Evolutionary conservation across 1,139 yeast species (phyloP).

Genomic region (Maudiozyma humilis): DNA sequence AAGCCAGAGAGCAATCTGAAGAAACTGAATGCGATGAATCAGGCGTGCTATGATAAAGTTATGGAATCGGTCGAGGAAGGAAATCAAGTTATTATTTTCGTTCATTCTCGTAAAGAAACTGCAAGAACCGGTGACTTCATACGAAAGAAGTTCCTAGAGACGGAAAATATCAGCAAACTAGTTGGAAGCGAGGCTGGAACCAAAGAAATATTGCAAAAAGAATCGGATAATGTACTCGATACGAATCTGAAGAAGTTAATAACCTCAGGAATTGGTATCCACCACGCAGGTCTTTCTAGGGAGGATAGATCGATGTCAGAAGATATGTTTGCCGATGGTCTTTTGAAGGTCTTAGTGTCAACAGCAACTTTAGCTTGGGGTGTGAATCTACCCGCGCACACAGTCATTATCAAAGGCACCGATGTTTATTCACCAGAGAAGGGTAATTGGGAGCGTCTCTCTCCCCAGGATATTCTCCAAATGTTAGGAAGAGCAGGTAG

Average conservation of each 20-base stretch:
- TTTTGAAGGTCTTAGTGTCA: slow-evolving; percentile 71
- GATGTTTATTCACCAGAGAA: slow-evolving; percentile 87
- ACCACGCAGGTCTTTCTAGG: slow-evolving; percentile 84
- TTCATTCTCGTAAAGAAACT: slow-evolving; percentile 91
- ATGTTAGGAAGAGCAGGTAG: slow-evolving; percentile 98
- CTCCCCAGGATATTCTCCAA: slow-evolving; percentile 90
- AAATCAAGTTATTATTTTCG: slow-evolving; percentile 81
- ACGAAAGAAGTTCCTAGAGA: slow-evolving; percentile 51
- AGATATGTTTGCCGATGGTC: slow-evolving; percentile 82
- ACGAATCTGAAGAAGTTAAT: slow-evolving; percentile 52
- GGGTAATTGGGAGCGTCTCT: slow-evolving; percentile 80
- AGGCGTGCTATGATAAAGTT: slow-evolving; percentile 81
- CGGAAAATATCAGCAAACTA: slow-evolving; percentile 43
- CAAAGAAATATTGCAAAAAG: slow-evolving; percentile 53
- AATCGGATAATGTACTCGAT: slow-evolving; percentile 50
- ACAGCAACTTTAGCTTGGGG: slow-evolving; percentile 99
- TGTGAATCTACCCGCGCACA: slow-evolving; percentile 93
- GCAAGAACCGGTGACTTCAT: slow-evolving; percentile 73
- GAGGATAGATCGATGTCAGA: slow-evolving; percentile 73
- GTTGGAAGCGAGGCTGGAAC: slow-evolving; percentile 49
- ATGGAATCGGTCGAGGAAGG: slow-evolving; percentile 51
- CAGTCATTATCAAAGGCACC: slow-evolving; percentile 91
- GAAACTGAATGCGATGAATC: slow-evolving; percentile 75
- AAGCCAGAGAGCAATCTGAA: slow-evolving; percentile 80
- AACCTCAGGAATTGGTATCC: slow-evolving; percentile 76